Evolutionary conservation across 139 green algal genomes (phyloP).

Genomic region (Zygnema cylindricum): DNA sequence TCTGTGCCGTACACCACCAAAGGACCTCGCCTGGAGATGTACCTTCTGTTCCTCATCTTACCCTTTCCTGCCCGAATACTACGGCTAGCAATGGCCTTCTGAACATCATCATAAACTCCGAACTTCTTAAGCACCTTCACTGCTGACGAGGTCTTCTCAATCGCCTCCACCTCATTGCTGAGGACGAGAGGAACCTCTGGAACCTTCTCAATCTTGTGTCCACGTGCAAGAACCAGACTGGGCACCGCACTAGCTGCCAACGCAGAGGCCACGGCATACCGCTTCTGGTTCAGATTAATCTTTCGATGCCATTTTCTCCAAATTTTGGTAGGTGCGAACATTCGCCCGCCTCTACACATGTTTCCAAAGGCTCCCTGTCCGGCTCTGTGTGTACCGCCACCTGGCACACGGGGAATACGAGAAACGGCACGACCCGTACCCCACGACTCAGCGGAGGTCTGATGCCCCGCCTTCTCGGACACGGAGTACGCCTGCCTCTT

Average conservation of each 20-base stretch:
- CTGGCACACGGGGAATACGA: conserved; percentile 98
- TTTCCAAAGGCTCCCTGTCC: conserved; percentile 99
- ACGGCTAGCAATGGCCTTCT: conserved; percentile 86
- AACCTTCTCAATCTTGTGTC: conserved; percentile 91
- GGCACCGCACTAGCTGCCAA: conserved; percentile 94
- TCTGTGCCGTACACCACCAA: conserved; percentile 91
- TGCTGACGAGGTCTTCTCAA: conserved; percentile 93
- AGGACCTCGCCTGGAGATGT: conserved; percentile 90
- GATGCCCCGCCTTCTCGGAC: conserved; percentile 87
- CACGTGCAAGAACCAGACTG: conserved; percentile 93
- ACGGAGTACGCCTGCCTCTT: conserved; percentile 96
- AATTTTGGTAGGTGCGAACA: conserved; percentile 96
- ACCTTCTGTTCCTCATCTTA: conserved; percentile 98
- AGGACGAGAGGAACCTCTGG: conserved; percentile 96
- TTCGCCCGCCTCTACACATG: conserved; percentile 98
- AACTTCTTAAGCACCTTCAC: conserved; percentile 87
- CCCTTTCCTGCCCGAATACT: conserved; percentile 90
- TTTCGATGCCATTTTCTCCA: conserved; percentile 98
- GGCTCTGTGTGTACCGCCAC: conserved; percentile 92
- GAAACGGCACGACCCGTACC: conserved; percentile 98
- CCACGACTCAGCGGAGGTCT: conserved; percentile 98
- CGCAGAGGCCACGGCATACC: conserved; percentile 92
- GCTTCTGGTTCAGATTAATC: conserved; percentile 94
- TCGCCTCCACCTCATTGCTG: conserved; percentile 78
- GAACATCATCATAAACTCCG: conserved; percentile 84